Evolutionary conservation across 2,329 filamentous ascomycete species (phyloP).

Genomic region (Calonectria fujianensis): DNA sequence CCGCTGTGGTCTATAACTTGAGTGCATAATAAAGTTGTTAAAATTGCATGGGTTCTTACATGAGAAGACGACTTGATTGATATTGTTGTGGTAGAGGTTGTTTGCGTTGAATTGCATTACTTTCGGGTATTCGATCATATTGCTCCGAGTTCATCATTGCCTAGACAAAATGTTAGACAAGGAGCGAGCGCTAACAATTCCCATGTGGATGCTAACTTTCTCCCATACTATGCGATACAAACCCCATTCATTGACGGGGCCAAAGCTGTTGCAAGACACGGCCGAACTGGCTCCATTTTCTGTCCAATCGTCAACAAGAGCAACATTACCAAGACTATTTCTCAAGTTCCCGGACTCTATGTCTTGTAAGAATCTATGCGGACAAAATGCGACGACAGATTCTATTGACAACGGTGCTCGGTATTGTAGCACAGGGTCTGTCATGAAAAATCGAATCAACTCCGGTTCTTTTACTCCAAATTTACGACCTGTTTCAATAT

Average conservation of each 20-base stretch:
- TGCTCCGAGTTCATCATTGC: not conserved
- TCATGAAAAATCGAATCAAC: not conserved
- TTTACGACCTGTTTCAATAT: not conserved
- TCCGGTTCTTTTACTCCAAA: not conserved
- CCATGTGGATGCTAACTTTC: not conserved
- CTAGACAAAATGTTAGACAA: not conserved
- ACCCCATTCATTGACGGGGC: not conserved
- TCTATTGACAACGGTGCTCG: not conserved
- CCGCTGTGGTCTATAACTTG: not conserved
- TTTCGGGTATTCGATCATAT: too few species aligned
- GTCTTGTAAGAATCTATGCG: not conserved
- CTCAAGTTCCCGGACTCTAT: not conserved
- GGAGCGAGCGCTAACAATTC: not conserved
- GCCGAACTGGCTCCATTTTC: not conserved
- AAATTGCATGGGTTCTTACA: not conserved
- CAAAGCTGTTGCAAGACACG: not conserved
- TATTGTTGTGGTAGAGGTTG: too few species aligned
- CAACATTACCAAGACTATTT: not conserved
- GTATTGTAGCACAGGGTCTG: not conserved
- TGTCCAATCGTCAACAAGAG: conserved; percentile 12
- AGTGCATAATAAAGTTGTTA: not conserved
- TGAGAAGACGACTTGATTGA: not conserved
- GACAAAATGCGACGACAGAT: conserved; percentile 2
- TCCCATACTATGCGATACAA: not conserved
- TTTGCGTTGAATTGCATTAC: not conserved